These are phyloP conservation scores for Candida schatavii DNA, from an alignment of 805 yeast species.

Conservation along the genomic window DNA sequence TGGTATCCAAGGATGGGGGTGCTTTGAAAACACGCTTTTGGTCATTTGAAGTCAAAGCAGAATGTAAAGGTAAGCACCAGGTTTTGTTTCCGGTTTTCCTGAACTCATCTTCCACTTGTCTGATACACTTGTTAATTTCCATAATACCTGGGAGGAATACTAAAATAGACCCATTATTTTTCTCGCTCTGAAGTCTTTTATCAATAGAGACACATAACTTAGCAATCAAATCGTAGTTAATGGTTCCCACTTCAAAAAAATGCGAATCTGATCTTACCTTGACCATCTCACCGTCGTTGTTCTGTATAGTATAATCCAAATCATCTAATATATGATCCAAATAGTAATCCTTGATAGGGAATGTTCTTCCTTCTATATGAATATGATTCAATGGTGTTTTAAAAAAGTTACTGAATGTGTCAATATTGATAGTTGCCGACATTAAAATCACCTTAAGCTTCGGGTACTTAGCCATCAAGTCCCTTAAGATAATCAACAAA, in stretches of 20 bases:
- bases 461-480: constrained; percentile 47
- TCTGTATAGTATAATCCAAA: constrained; percentile 54
- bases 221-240: constrained; percentile 73
- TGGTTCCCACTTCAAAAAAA: constrained; percentile 62
- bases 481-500: constrained; percentile 71
- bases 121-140: constrained; percentile 71
- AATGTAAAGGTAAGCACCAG: constrained; percentile 74
- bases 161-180: constrained; percentile 67
- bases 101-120: constrained; percentile 22
- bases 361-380: constrained; percentile 91
- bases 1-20: constrained; percentile 44
- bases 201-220: constrained; percentile 55
- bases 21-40: constrained; percentile 71
- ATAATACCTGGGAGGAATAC: constrained; percentile 88
- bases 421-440: constrained; percentile 90
- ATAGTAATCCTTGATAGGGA: constrained; percentile 78
- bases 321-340: constrained; percentile 62
- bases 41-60: constrained; percentile 79
- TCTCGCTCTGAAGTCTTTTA: constrained; percentile 36
- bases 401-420: constrained; percentile 67
- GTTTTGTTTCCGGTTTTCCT: constrained; percentile 10
- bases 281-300: constrained; percentile 38
- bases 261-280: constrained; percentile 63
- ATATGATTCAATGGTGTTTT: constrained; percentile 51
- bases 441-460: constrained; percentile 71